These are phyloP conservation scores for Noccaea bulbosa DNA, from an alignment of 345 rosid species.

Conservation along the genomic window DNA sequence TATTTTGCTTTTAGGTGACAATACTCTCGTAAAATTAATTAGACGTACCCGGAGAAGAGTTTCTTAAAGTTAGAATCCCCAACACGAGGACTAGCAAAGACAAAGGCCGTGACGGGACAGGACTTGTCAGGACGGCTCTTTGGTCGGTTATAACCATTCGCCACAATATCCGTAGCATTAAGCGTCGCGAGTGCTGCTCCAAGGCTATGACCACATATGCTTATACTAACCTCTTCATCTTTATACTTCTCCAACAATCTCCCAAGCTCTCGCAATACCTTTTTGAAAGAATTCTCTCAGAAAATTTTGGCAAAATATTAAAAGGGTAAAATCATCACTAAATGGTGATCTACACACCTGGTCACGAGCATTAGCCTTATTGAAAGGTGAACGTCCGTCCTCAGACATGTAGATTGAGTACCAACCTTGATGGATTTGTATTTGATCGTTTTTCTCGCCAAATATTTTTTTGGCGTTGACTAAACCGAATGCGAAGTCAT, in stretches of 20 bases:
- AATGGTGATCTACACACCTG: slow-evolving; percentile 46
- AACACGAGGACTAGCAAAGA: slow-evolving; percentile 72
- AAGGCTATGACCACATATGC: slow-evolving; percentile 65
- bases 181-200: slow-evolving; percentile 69
- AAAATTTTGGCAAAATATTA: neutral
- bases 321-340: neutral
- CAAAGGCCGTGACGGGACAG: slow-evolving; percentile 59
- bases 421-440: slow-evolving; percentile 84
- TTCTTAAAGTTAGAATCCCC: slow-evolving; percentile 57
- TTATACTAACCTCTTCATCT: slow-evolving; percentile 74
- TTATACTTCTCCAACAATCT: slow-evolving; percentile 59
- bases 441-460: slow-evolving; percentile 41
- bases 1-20: too few relatives aligned
- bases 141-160: slow-evolving; percentile 60
- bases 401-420: slow-evolving; percentile 78
- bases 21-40: neutral
- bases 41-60: slow-evolving; percentile 45
- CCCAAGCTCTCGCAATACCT: slow-evolving; percentile 51
- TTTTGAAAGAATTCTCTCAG: neutral
- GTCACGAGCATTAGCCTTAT: slow-evolving; percentile 58
- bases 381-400: slow-evolving; percentile 67
- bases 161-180: slow-evolving; percentile 61
- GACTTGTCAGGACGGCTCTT: slow-evolving; percentile 35
- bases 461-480: slow-evolving; percentile 59
- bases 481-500: slow-evolving; percentile 59